phyloP scores from a whole-genome alignment of 2,329 filamentous ascomycete genomes.

The Botrytis fragariae region DNA sequence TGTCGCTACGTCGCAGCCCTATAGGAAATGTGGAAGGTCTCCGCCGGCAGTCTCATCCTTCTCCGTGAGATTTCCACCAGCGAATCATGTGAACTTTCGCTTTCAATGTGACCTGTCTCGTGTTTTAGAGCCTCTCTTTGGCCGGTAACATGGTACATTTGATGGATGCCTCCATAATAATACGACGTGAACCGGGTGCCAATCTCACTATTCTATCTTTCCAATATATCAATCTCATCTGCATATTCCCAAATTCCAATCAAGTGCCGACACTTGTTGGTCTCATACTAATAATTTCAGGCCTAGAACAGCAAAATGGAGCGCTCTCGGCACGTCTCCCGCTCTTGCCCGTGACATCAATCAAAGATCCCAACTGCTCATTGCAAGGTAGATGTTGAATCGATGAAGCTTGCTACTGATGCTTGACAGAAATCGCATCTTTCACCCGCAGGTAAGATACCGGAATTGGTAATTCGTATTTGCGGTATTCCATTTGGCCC shows the following conservation, averaged over 20 bases:
- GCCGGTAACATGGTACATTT: background rate
- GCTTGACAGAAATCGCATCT: background rate
- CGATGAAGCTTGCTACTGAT: background rate
- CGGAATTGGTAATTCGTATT: background rate
- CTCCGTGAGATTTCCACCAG: background rate
- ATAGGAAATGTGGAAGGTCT: background rate
- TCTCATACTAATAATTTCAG: background rate
- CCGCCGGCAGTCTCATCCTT: background rate
- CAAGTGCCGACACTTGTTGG: conserved; percentile 3
- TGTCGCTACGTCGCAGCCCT: conserved; percentile 2
- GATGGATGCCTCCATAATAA: background rate
- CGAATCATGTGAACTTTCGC: background rate
- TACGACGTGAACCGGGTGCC: background rate
- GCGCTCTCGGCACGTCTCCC: background rate
- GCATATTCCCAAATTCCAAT: background rate
- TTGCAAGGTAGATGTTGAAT: background rate
- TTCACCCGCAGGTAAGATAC: background rate
- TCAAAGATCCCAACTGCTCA: background rate
- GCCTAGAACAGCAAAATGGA: background rate
- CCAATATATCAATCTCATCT: background rate
- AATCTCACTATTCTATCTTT: background rate
- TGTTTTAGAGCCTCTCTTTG: background rate
- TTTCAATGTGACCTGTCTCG: background rate
- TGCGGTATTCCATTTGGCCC: background rate
- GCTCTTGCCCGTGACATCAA: background rate